Base-by-base conservation (phyloP, 371 early-diverging fungal species). In the Mycotypha africana region DNA sequence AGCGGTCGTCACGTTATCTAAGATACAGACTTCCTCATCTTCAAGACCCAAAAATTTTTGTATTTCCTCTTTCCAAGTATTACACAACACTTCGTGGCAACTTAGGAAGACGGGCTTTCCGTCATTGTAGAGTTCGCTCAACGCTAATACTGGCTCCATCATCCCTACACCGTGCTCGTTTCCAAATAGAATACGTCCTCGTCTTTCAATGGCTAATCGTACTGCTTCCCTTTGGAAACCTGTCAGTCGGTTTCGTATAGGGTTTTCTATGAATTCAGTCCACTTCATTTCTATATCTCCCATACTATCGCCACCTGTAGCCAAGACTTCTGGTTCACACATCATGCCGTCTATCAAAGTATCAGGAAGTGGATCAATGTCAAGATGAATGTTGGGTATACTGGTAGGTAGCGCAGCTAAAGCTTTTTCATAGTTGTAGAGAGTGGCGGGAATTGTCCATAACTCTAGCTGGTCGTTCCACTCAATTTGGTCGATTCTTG, bases 161-260 rank as follows among this genome's bases (percentile, higher is more conserved):
- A 92, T 91, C n/a, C 94, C 95, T 7, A 96, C 62, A 11, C 95
- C 95, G 95, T 96, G 97, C 66, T 98, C 97, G 63, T 98, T 98
- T 0, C 96, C 97, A 51, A 99, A 62, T 39, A 99, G 51, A 14
- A 86, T 47, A 22, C 82, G 51, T 1, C 83, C 85, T 3, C 56
- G 42, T 22, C 59, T 50, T 14, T 49, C 47, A 2, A 82, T 22
- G 4, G 71, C 80, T 51, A 61, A 42, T 10, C 31, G 37, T 0
- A 88, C 79, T 5, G 71, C 80, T 38, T 77, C 67, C 22, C 51
- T 56, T 50, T 86, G 86, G 50, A 70, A 78, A 1, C 46, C 38
- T 16, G 65, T 56, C 23, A 84, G 51, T 5, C 35, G 38, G 2
- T 37, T 30, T 47, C 56, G 58, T 8, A 72, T 26, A 2, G 53